Conservation (phyloP, 257 asterid species). For the Jacaranda copaia region DNA sequence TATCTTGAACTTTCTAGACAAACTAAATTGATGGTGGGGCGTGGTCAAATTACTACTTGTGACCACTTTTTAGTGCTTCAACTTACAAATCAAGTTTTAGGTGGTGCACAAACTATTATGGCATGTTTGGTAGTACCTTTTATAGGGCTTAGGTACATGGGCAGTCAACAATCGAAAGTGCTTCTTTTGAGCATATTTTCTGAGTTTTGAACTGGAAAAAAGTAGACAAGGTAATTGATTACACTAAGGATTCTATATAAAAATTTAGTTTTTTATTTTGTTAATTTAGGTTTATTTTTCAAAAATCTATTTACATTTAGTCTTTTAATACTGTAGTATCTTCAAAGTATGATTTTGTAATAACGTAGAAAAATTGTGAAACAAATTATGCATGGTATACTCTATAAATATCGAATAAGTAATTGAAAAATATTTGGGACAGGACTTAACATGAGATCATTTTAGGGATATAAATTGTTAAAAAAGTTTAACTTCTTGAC, state of each 20-base stretch:
- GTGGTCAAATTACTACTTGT: constrained; percentile 33
- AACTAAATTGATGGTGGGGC: constrained; percentile 43
- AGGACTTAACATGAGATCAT: too few relatives aligned
- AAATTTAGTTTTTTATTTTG: too few relatives aligned
- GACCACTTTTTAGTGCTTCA: constrained; percentile 30
- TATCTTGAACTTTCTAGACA: constrained; percentile 37
- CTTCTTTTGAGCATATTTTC: constrained; percentile 24
- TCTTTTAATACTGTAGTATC: too few relatives aligned
- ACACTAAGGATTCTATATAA: constrained; percentile 20
- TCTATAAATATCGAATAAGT: too few relatives aligned
- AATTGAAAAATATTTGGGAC: too few relatives aligned
- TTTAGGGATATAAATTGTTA: too few relatives aligned
- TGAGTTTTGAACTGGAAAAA: not conserved
- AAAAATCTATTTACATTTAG: too few relatives aligned
- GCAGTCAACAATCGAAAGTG: constrained; percentile 1
- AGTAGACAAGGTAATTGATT: constrained; percentile 27
- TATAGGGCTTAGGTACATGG: not conserved
- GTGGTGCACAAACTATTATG: constrained; percentile 37
- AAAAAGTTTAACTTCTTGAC: too few relatives aligned
- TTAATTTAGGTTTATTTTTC: too few relatives aligned
- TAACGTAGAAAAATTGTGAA: too few relatives aligned
- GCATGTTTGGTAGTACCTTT: constrained; percentile 37
- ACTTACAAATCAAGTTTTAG: constrained; percentile 38
- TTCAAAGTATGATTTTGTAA: too few relatives aligned
- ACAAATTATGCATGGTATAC: not conserved